Evolutionary conservation across 2,329 filamentous ascomycete genomes (phyloP), one percentile per base, ranked within the genome.

Genomic region (Aspergillus sojae): DNA sequence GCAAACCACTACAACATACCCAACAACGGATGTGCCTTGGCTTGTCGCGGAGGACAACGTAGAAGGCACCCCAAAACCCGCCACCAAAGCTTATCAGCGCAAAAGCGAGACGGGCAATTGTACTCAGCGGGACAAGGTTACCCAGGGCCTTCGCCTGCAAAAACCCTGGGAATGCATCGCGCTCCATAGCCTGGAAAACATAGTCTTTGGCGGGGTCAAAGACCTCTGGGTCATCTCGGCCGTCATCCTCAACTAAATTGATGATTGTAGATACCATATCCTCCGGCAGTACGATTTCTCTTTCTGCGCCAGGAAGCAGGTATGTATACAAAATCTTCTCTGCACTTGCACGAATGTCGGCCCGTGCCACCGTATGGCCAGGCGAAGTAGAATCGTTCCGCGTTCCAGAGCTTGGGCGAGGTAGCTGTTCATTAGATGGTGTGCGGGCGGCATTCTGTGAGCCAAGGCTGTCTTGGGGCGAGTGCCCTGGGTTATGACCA

Each of bases 241-340:
- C 92, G 68, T 93, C 89, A 70, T 94, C 91, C 79, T 99, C 95
- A 67, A 99, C 96, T 16, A 92, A 88, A 23, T 89, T 86, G 45
- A 93, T 96, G 64, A 98, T 94, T 28, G 94, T 89, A 60, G 91
- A 86, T 0, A 94, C 90, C 74, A 98, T 97, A 39, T 89, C 89
- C 65, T 94, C 91, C 0, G 95, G 94, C 6, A 99, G 86, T 54
- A 94, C 93, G 70, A 99, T 98, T 79, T 99, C 95, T 70, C 96
- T 89, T 81, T 99, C 95, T 0, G 95, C 92, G n/a, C 93, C 94
- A 0, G 94, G 93, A 2, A 99, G 87, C 6, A 99, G 84, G 75
- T 95, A 99, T 1, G 94, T 98, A 81, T 97, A 99, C n/a, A 99
- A 86, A 57, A 99, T 97, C 85, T 97, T 97, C 81, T 98, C 95